Percentiles rank a stretch among this genome's conserved stretches.
Evolutionary conservation across 805 yeast genomes (phyloP).

Genomic region (Ogataea philodendri): DNA sequence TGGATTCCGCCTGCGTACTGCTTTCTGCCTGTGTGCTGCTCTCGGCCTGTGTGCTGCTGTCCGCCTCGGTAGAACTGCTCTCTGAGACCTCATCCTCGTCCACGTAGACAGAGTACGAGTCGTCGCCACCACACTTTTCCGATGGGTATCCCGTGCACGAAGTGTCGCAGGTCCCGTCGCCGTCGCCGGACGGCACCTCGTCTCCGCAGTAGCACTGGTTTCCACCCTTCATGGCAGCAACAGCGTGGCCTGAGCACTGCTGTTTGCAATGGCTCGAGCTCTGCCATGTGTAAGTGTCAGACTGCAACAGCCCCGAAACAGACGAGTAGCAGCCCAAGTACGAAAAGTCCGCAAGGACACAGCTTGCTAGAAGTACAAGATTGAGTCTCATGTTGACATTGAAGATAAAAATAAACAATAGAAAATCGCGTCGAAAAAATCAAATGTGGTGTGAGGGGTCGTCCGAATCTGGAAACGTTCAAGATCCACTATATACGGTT

Average conservation of each 20-base stretch:
- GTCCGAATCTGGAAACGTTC: too few species aligned
- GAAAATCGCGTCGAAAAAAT: constrained; percentile 13
- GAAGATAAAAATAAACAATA: constrained; percentile 9
- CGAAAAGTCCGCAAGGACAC: constrained; percentile 20
- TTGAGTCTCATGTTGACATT: constrained; percentile 12
- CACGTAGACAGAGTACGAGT: constrained; percentile 48
- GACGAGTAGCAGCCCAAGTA: constrained; percentile 29
- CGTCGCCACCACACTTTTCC: constrained; percentile 60
- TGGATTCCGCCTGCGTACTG: neutral
- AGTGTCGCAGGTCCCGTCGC: constrained; percentile 39
- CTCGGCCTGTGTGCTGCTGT: neutral
- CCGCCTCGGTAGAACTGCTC: neutral
- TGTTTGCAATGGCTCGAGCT: constrained; percentile 58
- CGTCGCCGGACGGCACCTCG: constrained; percentile 33
- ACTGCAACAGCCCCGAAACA: constrained; percentile 33
- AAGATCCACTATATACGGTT: too few species aligned
- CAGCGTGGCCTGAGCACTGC: constrained; percentile 47
- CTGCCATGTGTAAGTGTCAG: constrained; percentile 56
- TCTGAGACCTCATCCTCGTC: constrained; percentile 20
- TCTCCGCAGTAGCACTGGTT: constrained; percentile 67
- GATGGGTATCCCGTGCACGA: constrained; percentile 60
- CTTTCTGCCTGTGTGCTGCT: neutral
- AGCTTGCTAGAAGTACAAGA: constrained; percentile 3
- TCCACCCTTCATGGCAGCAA: constrained; percentile 54
- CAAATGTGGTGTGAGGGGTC: too few species aligned